Conservation (phyloP, 164 flowering plant genomes). For the Stephania cephalantha region DNA sequence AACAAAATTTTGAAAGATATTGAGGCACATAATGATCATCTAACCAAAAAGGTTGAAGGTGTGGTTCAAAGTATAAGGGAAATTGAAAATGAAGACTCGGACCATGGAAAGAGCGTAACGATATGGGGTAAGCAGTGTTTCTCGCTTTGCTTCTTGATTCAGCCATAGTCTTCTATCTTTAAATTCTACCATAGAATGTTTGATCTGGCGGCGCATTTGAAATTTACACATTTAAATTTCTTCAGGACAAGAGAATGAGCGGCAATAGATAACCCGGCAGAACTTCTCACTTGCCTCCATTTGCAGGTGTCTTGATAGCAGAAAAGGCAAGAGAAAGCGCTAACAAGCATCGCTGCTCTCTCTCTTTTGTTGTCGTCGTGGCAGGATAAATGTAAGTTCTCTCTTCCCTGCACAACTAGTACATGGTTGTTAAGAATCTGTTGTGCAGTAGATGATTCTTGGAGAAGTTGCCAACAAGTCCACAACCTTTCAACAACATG, state of each 20-base stretch:
- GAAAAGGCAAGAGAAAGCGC: neutral
- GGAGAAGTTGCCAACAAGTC: neutral
- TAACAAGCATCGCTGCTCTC: neutral
- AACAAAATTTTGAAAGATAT: slow-evolving; percentile 26
- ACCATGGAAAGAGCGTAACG: neutral
- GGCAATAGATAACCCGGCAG: neutral
- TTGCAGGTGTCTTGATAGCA: neutral
- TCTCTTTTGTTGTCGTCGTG: neutral
- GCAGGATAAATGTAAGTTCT: neutral
- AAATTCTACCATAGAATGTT: neutral
- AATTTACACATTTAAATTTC: neutral
- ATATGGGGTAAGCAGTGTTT: slow-evolving; percentile 2
- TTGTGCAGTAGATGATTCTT: neutral
- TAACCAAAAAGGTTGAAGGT: slow-evolving; percentile 27
- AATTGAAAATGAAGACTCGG: slow-evolving; percentile 22
- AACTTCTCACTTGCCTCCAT: neutral
- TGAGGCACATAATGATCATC: slow-evolving; percentile 31
- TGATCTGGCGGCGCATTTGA: neutral
- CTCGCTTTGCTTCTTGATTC: neutral
- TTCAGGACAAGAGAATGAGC: neutral
- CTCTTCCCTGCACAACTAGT: neutral
- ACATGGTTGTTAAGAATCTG: neutral
- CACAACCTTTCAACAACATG: neutral
- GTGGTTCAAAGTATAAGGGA: slow-evolving; percentile 29
- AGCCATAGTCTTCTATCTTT: neutral